These are phyloP conservation scores for Heritiera littoralis DNA, from an alignment of 345 rosid species.

Conservation along the genomic window DNA sequence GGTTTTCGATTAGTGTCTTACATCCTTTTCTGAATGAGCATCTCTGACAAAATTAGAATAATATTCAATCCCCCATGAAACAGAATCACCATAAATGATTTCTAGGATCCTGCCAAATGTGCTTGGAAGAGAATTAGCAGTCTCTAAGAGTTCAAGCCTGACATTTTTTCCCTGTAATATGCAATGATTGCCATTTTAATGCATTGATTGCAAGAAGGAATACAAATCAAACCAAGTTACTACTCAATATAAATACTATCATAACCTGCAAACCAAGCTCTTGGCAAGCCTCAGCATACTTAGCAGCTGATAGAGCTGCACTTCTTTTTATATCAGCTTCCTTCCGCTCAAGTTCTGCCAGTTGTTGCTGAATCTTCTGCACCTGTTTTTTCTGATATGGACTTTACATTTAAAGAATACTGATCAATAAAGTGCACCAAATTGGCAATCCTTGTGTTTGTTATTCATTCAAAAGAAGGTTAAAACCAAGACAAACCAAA, in stretches of 20 bases:
- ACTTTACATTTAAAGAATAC: conserved; percentile 40
- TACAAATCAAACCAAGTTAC: conserved; percentile 20
- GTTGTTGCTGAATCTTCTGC: conserved; percentile 89
- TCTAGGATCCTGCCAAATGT: conserved; percentile 73
- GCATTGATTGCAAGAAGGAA: conserved; percentile 17
- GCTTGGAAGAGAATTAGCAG: conserved; percentile 86
- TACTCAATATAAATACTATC: conserved; percentile 16
- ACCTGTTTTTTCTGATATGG: conserved; percentile 95
- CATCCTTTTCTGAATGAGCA: conserved; percentile 83
- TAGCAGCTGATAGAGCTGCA: conserved; percentile 76
- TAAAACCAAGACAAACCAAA: conserved; percentile 11
- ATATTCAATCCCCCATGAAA: conserved; percentile 73
- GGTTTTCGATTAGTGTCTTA: conserved; percentile 38
- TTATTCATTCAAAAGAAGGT: conserved; percentile 12
- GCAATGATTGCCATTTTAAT: conserved; percentile 9
- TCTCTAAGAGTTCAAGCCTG: conserved; percentile 84
- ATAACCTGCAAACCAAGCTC: conserved; percentile 94
- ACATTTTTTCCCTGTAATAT: conserved; percentile 78
- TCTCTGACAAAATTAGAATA: conserved; percentile 82
- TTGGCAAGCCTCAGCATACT: conserved; percentile 87
- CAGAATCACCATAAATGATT: conserved; percentile 66
- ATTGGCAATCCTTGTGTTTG: neutral
- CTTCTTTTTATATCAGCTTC: conserved; percentile 89
- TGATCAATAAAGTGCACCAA: conserved; percentile 15
- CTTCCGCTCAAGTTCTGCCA: conserved; percentile 88